phyloP scores from a whole-genome alignment of 176 grass and related monocot species.

The Avena eriantha region DNA sequence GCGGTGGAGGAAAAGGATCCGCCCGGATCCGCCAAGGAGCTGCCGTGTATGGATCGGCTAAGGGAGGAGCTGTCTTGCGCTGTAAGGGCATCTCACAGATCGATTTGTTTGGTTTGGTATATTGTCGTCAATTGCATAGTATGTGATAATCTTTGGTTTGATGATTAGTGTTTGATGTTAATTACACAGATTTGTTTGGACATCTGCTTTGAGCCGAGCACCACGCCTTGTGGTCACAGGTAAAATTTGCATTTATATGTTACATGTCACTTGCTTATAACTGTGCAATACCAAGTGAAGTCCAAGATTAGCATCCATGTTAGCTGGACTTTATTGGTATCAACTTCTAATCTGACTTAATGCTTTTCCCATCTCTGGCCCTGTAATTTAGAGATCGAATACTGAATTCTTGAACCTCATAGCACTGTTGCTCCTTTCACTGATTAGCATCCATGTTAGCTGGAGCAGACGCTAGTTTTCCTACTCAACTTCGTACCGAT shows the following conservation, averaged over 20 bases:
- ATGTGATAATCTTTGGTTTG: neutral
- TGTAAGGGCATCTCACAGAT: slow-evolving; percentile 43
- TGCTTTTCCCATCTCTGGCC: neutral
- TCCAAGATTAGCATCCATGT: neutral
- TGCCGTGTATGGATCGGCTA: slow-evolving; percentile 80
- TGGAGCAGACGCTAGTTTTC: neutral
- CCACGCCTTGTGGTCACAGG: slow-evolving; percentile 84
- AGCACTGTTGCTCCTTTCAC: neutral
- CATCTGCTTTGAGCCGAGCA: slow-evolving; percentile 85
- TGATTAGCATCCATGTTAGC: slow-evolving; percentile 21
- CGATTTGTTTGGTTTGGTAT: neutral
- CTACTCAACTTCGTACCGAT: neutral
- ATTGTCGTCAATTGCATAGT: neutral
- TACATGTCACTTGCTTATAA: neutral
- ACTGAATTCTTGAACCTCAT: neutral
- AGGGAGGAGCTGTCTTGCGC: slow-evolving; percentile 93
- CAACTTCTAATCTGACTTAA: neutral
- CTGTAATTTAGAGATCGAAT: neutral
- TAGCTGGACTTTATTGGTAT: neutral
- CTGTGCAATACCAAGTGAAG: neutral
- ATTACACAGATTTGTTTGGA: slow-evolving; percentile 80
- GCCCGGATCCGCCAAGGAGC: slow-evolving; percentile 30
- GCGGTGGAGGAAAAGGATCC: slow-evolving; percentile 39
- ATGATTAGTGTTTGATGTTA: slow-evolving; percentile 41
- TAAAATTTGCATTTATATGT: slow-evolving; percentile 33